phyloP scores from a whole-genome alignment of 805 yeast species.

The Candida montana region DNA sequence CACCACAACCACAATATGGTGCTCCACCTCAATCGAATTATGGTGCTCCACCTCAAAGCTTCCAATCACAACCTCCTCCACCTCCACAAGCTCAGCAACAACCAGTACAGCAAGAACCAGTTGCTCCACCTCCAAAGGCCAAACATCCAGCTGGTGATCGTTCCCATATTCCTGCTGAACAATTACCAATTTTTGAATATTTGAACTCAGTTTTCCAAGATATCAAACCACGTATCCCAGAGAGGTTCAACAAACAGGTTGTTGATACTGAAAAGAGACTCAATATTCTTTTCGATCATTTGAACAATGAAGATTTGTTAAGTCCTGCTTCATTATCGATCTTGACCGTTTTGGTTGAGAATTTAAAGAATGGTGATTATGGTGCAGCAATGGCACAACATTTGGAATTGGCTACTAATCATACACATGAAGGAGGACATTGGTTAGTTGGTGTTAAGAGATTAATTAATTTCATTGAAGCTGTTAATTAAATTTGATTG shows the following conservation, averaged over 20 bases:
- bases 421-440: conserved; percentile 72
- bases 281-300: conserved; percentile 66
- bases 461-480: conserved; percentile 66
- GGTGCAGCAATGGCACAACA: conserved; percentile 52
- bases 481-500: conserved; percentile 6
- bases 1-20: conserved; percentile 30
- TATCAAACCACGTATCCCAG: conserved; percentile 71
- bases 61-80: conserved; percentile 1
- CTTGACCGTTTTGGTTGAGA: conserved; percentile 45
- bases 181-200: conserved; percentile 52
- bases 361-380: conserved; percentile 51
- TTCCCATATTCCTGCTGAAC: conserved; percentile 55
- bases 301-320: conserved; percentile 67
- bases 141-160: conserved; percentile 62
- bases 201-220: conserved; percentile 51
- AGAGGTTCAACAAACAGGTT: conserved; percentile 64
- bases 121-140: conserved; percentile 16
- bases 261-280: conserved; percentile 80
- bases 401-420: conserved; percentile 54
- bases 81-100: conserved; percentile 14
- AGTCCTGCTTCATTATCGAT: conserved; percentile 49
- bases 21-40: conserved; percentile 20
- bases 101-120: conserved; percentile 12
- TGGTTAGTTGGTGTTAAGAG: conserved; percentile 94
- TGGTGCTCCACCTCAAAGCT: conserved; percentile 15